Evolutionary conservation across 331 rosid species (phyloP).

Genomic region (Prunus yedoensis): DNA sequence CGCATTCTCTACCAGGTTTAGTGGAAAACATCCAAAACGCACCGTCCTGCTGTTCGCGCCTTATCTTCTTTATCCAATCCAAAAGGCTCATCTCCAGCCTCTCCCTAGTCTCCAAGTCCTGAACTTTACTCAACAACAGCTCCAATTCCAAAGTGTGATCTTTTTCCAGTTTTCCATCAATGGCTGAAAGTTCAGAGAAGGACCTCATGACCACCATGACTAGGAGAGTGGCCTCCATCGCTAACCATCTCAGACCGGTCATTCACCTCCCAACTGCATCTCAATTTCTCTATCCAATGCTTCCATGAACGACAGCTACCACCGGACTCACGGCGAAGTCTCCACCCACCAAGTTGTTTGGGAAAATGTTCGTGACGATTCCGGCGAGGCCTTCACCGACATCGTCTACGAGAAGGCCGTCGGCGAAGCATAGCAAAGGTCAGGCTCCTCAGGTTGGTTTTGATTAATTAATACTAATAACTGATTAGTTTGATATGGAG

Average conservation of each 20-base stretch:
- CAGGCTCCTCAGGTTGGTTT: not conserved
- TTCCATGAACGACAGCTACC: constrained; percentile 51
- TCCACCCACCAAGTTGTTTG: constrained; percentile 55
- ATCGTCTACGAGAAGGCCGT: constrained; percentile 68
- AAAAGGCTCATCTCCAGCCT: not conserved
- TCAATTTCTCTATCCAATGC: constrained; percentile 29
- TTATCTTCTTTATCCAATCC: constrained; percentile 14
- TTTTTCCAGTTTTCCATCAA: not conserved
- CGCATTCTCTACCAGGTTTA: not conserved
- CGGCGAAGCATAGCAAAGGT: constrained; percentile 84
- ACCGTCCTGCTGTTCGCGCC: not conserved
- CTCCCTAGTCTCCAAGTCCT: not conserved
- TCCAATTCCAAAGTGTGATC: not conserved
- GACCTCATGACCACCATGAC: constrained; percentile 26
- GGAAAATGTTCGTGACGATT: constrained; percentile 43
- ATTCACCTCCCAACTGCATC: not conserved
- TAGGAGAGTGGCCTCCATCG: constrained; percentile 59
- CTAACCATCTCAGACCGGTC: constrained; percentile 51
- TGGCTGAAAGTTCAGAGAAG: constrained; percentile 41
- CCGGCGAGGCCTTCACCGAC: constrained; percentile 56
- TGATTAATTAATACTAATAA: not conserved
- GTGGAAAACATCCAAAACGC: not conserved
- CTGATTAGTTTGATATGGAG: not conserved
- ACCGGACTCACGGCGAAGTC: constrained; percentile 63
- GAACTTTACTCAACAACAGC: not conserved